Evolutionary conservation across 192 early-diverging fungal species (phyloP).

Genomic region (Ambispora gerdemannii): DNA sequence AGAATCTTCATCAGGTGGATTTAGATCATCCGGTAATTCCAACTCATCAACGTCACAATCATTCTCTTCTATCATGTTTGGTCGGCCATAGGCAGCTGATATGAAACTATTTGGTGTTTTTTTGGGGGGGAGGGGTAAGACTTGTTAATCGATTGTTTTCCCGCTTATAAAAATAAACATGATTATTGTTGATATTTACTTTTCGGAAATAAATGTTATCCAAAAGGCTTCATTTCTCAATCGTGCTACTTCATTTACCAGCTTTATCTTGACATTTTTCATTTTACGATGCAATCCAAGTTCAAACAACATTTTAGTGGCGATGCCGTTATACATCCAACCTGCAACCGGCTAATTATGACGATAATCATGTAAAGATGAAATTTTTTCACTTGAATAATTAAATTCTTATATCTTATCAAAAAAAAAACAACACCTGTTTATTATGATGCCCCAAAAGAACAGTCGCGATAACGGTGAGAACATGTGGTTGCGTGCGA

Average conservation of each 20-base stretch:
- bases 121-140: too few species aligned
- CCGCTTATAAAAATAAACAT: not conserved
- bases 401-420: constrained; percentile 3
- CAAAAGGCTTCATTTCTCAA: constrained; percentile 24
- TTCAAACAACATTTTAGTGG: constrained; percentile 28
- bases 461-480: constrained; percentile 17
- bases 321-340: constrained; percentile 25
- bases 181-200: not conserved
- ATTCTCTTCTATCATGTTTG: constrained; percentile 26
- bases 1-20: not conserved
- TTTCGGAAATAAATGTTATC: constrained; percentile 29
- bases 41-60: constrained; percentile 19
- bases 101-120: too few species aligned
- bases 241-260: constrained; percentile 16
- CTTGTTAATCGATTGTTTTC: not conserved
- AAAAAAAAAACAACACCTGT: too few species aligned
- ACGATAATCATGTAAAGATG: not conserved
- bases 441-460: constrained; percentile 25
- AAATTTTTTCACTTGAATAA: not conserved
- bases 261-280: not conserved
- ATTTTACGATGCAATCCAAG: constrained; percentile 14
- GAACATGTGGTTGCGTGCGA: constrained; percentile 15
- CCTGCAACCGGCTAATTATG: not conserved
- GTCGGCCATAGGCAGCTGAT: constrained; percentile 25
- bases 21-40: not conserved